Evolutionary conservation across 176 grass and related monocot species (phyloP), one percentile per base, ranked within the genome.

Genomic region (Phyllostachys edulis): DNA sequence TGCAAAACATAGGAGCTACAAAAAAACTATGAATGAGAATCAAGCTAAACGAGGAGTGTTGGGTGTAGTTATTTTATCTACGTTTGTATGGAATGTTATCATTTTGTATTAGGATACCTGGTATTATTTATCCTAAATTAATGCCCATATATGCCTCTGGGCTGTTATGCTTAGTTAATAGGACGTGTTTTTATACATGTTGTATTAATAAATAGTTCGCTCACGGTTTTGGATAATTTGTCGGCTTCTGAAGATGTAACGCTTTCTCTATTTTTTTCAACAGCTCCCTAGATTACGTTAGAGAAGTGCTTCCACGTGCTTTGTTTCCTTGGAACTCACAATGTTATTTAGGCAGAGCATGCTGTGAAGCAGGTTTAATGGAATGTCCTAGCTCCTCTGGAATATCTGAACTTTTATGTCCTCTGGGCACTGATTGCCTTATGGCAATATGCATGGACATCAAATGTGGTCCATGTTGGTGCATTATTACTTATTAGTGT

Each of bases 31-130:
- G 24, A 14, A 18, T 65, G 49, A 21, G 78, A 57, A 63, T 15
- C 81, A 45, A 76, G 37, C 34, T 69, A 55, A 64, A 77, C 11
- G 20, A 42, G 51, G 46, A 88, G 12, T n/a, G 36, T 60, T 67
- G 21, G 40, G 14, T n/a, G 46, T 73, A 67, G 21, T 3, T 39
- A 61, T 69, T 57, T 68, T 67, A 76, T 80, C 27, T 61, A 8
- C 73, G 45, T 46, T 54, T 27, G 63, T 67, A 46, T 79, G 14
- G 20, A 55, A 51, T 57, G 16, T 36, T 26, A 39, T 45, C 16
- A 34, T 73, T 86, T 45, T 73, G 36, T 63, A 80, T 62, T 34
- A 75, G 37, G 44, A 18, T 1, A 2, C 18, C n/a, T 13, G 29
- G 7, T 36, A 34, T 54, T 61, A 29, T 9, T 65, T 80, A 54